Evolutionary conservation across 2,329 filamentous ascomycete species (phyloP).

Genomic region (Diaporthe eres): DNA sequence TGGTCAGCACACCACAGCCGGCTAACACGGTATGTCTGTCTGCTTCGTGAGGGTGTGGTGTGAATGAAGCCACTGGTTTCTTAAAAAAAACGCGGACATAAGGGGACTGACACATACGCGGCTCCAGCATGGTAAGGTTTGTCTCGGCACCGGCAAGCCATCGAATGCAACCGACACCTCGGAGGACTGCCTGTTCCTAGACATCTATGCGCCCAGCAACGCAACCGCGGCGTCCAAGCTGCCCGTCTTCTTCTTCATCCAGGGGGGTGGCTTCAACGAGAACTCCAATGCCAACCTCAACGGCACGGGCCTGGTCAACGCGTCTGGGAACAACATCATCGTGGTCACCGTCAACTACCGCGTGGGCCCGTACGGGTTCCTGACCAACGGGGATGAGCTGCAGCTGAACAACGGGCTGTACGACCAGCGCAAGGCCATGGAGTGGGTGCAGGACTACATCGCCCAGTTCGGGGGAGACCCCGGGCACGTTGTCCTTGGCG

Average conservation of each 20-base stretch:
- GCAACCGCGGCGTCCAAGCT: constrained; percentile 60
- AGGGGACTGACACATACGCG: constrained; percentile 52
- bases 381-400: constrained; percentile 70
- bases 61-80: neutral
- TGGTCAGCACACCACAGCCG: constrained; percentile 59
- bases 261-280: constrained; percentile 69
- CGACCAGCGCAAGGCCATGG: constrained; percentile 77
- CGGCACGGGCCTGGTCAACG: constrained; percentile 69
- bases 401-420: constrained; percentile 78
- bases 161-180: constrained; percentile 51
- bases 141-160: constrained; percentile 49
- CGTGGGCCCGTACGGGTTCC: constrained; percentile 81
- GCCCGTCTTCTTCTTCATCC: constrained; percentile 54
- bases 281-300: constrained; percentile 64
- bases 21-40: constrained; percentile 63
- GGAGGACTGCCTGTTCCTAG: constrained; percentile 80
- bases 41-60: too few relatives aligned
- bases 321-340: constrained; percentile 71
- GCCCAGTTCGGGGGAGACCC: constrained; percentile 78
- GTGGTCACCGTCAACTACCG: constrained; percentile 84
- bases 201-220: constrained; percentile 72
- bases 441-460: constrained; percentile 80
- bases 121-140: constrained; percentile 45
- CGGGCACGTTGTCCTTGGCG: constrained; percentile 76
- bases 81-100: constrained; percentile 69